Evolutionary conservation across 495 filamentous ascomycete genomes (phyloP), one percentile per base, ranked within the genome.

Genomic region (Penicillium manginii): DNA sequence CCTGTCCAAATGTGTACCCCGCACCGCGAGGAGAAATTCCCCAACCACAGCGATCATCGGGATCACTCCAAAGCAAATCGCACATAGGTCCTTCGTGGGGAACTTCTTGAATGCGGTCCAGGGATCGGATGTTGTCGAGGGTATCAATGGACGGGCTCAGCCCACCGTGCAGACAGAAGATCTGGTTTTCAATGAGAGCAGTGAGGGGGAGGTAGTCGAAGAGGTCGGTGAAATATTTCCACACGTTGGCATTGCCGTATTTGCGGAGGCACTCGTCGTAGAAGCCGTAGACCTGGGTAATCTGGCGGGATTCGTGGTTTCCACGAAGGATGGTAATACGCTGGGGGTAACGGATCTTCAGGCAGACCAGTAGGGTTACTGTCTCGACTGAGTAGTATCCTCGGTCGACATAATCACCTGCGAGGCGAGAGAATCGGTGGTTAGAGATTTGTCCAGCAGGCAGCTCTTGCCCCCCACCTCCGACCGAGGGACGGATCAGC

Each of bases 31-130:
- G 94, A 57, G 90, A 94, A 71, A 98, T 98, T 48, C 94, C 94
- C 94, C 94, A 98, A 58, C 94, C 94, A 75, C 94, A 98, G 72
- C 94, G 83, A 77, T 98, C 94, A 80, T 98, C 94, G 51, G 94
- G 94, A 75, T 98, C 94, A 64, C 90, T 94, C 94, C 94, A 98
- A 48, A 98, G 83, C 52, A 98, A 75, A 71, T 98, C 94, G 75
- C 94, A 98, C 94, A 98, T 98, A 48, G 94, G 94, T 12, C 94
- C 94, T 71, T 98, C 94, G 63, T 98, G 94, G 22, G 94, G 94
- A 35, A 98, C 94, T 78, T 98, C 94, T 77, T 98, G 94, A 67
- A 98, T 97, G 47, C 94, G 85, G 71, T 98, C 94, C 23, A 98
- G 85, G 14, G 91, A 91, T 61, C 93, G 83, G 70, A 98, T 98